These are phyloP conservation scores for Psidium guajava DNA, from an alignment of 345 rosid genomes.

Conservation along the genomic window DNA sequence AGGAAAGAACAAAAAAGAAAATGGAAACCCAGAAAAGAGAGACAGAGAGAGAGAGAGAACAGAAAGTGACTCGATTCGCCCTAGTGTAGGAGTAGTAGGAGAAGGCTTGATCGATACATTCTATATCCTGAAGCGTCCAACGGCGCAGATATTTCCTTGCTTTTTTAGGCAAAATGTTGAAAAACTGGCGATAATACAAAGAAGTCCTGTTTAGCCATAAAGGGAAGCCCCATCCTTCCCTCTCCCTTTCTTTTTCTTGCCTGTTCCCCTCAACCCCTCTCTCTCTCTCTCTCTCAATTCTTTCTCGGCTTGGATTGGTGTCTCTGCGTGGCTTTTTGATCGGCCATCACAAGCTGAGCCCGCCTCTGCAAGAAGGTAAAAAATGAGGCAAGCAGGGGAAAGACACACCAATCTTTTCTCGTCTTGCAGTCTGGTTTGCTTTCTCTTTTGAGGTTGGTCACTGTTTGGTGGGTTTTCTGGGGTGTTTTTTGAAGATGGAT, in stretches of 20 bases:
- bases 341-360: not conserved
- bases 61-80: not conserved
- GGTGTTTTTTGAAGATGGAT: not conserved
- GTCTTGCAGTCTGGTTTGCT: not conserved
- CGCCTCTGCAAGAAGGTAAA: not conserved
- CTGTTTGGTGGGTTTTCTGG: not conserved
- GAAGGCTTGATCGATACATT: not conserved
- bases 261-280: not conserved
- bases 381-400: not conserved
- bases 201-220: constrained; percentile 5
- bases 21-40: not conserved
- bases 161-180: not conserved
- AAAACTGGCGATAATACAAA: not conserved
- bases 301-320: not conserved
- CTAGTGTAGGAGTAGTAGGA: not conserved
- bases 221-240: not conserved
- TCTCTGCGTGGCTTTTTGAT: not conserved
- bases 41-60: not conserved
- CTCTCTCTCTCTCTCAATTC: not conserved
- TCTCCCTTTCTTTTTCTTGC: not conserved
- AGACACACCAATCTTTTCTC: not conserved
- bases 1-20: not conserved
- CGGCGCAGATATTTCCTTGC: not conserved
- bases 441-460: not conserved
- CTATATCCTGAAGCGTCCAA: not conserved